These are phyloP conservation scores for Stemphylium vesicarium DNA, from an alignment of 2,329 filamentous ascomycete genomes.

Conservation along the genomic window DNA sequence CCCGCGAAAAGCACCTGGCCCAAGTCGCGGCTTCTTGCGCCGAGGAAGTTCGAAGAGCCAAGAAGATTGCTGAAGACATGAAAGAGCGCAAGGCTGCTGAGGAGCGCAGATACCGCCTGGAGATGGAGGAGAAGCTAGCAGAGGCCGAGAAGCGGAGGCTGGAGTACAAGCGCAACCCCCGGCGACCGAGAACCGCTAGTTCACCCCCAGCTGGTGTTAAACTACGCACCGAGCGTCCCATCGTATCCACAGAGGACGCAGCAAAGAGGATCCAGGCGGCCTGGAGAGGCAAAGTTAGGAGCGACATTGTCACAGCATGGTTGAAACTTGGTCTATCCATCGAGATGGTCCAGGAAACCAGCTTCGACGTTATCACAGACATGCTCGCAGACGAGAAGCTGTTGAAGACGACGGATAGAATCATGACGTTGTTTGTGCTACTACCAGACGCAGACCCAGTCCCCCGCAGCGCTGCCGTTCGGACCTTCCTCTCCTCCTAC, in stretches of 20 bases:
- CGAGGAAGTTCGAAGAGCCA: conserved; percentile 81
- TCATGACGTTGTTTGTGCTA: conserved; percentile 73
- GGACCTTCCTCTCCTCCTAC: conserved; percentile 80
- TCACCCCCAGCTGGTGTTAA: conserved; percentile 55
- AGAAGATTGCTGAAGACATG: conserved; percentile 81
- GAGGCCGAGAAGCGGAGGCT: conserved; percentile 75
- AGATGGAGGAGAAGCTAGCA: conserved; percentile 81
- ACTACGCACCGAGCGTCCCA: conserved; percentile 31
- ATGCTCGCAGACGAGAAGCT: conserved; percentile 72
- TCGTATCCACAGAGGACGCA: conserved; percentile 66
- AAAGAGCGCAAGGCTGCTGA: conserved; percentile 81
- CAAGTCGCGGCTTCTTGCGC: conserved; percentile 83
- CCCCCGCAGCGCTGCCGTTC: conserved; percentile 69
- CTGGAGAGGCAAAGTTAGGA: conserved; percentile 68
- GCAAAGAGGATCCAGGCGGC: conserved; percentile 71
- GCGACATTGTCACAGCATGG: conserved; percentile 69
- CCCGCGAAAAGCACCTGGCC: conserved; percentile 79
- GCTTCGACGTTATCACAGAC: conserved; percentile 75
- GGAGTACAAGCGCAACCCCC: conserved; percentile 59
- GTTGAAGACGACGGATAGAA: conserved; percentile 67
- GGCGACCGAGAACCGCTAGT: conserved; percentile 65
- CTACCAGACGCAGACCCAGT: conserved; percentile 62
- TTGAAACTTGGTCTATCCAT: conserved; percentile 70
- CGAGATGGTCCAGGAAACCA: conserved; percentile 71
- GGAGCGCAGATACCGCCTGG: conserved; percentile 69